Base-by-base conservation (phyloP, 495 filamentous ascomycete species). In the Penicillium desertorum region DNA sequence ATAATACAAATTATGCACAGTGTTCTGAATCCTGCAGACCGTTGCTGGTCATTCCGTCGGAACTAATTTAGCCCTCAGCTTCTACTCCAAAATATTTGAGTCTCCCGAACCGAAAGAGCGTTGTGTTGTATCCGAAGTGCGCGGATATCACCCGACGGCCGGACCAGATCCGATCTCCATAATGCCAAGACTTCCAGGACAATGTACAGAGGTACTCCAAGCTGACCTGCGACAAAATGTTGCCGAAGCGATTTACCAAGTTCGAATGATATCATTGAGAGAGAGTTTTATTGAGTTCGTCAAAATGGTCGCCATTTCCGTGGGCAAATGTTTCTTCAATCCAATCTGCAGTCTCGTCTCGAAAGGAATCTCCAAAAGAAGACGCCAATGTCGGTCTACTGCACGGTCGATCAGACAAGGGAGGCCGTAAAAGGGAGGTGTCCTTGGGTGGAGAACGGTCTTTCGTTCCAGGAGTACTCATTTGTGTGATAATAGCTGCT, bases 261-360 rank as follows among this genome's bases (percentile, higher is more conserved):
- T 32, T 14, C 43, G 52, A 22, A 39, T 46, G 54, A 6, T 27
- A 19, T 66, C 34, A 57, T 39, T 59, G 51, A 32, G 55, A 58
- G 48, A 59, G 62, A 22, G 68, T 51, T 49, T 67, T 62, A 45
- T 66, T 50, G 37, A 71, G 54, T 46, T 71, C 68, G 34, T 52
- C 45, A 57, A 69, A 67, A 17, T 66, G 65, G 25, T 75, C 68
- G 4, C 57, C 70, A 23, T 58, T 61, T 22, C 72, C 72, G 22
- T 62, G 53, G 8, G 58, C 57, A 54, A 74, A 76, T 23, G 64
- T 56, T 39, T 75, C 63, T 55, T 77, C 72, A 47, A 77, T 62
- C 16, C 69, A 65, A 25, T 65, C 56, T 5, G 74, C 71, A 6
- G 74, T 76, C 2, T 79, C 76, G 25, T 79, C 74, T n/a, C 64